Conservation (phyloP, 2,329 filamentous ascomycete genomes). For the Pseudonectria buxi region DNA sequence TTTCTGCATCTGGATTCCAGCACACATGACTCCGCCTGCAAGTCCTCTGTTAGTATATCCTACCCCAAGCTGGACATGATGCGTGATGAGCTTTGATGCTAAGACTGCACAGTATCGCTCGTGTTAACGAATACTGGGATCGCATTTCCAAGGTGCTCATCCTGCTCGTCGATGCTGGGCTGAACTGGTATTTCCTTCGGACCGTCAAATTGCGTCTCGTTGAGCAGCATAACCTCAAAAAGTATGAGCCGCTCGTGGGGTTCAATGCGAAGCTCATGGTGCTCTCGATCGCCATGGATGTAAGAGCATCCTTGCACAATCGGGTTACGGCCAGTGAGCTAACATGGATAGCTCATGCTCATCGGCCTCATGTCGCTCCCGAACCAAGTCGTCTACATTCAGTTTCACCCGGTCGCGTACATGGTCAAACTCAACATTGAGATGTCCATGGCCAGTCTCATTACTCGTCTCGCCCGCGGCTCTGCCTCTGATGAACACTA, state of each 20-base stretch:
- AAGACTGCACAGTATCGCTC: too few relatives aligned
- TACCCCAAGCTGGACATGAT: not conserved
- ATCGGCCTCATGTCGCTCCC: conserved; percentile 18
- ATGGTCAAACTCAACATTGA: conserved; percentile 18
- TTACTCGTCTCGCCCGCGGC: not conserved
- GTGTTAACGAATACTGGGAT: conserved; percentile 11
- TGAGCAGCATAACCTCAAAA: conserved; percentile 7
- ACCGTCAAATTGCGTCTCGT: conserved; percentile 13
- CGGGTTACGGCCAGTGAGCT: not conserved
- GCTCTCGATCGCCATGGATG: conserved; percentile 1
- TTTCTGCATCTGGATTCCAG: conserved; percentile 12
- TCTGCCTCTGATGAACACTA: too few relatives aligned
- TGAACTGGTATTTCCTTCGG: conserved; percentile 4
- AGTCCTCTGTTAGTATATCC: conserved; percentile 7
- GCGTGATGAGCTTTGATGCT: too few relatives aligned
- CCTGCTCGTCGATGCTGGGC: conserved; percentile 9
- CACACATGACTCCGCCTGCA: conserved; percentile 6
- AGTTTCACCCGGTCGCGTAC: conserved; percentile 20
- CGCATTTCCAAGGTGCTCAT: conserved; percentile 14
- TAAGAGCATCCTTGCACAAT: not conserved
- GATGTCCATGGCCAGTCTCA: conserved; percentile 18
- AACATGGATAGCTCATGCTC: conserved; percentile 10
- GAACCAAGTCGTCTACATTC: conserved; percentile 18
- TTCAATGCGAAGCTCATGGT: conserved; percentile 2
- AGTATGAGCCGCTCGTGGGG: conserved; percentile 1